Conservation (phyloP, 495 filamentous ascomycete genomes). For the Penicillium maclennaniae region DNA sequence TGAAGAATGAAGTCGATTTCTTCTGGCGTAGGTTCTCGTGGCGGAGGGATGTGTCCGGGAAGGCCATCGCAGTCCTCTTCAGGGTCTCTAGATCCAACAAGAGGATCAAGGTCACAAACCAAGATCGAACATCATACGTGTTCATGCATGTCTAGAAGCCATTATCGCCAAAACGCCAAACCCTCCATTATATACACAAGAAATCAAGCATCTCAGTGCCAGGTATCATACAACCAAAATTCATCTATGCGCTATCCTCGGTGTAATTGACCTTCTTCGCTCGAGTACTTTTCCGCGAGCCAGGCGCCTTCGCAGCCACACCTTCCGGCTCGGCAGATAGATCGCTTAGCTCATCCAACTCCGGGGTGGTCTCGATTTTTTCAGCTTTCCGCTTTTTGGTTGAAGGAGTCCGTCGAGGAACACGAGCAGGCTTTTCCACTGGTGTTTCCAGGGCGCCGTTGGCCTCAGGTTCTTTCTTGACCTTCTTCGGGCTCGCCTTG, state of each 20-base stretch:
- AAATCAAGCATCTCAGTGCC: background rate
- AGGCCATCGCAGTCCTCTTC: too few species aligned
- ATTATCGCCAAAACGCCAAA: too few species aligned
- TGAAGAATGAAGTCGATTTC: too few species aligned
- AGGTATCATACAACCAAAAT: background rate
- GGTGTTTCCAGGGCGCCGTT: slow-evolving; percentile 16
- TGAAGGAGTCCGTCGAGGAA: slow-evolving; percentile 13
- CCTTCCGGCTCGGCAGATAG: slow-evolving; percentile 10
- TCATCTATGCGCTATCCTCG: slow-evolving; percentile 35
- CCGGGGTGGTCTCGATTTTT: slow-evolving; percentile 23
- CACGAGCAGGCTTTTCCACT: slow-evolving; percentile 19
- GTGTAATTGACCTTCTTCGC: slow-evolving; percentile 46
- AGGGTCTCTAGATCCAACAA: too few species aligned
- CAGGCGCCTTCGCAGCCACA: slow-evolving; percentile 3
- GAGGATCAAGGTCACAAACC: too few species aligned
- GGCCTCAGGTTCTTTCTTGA: slow-evolving; percentile 14
- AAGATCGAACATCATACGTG: too few species aligned
- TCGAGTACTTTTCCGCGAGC: slow-evolving; percentile 31
- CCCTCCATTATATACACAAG: background rate
- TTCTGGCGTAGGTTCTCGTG: too few species aligned
- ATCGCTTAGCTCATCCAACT: slow-evolving; percentile 19
- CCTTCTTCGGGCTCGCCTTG: slow-evolving; percentile 36
- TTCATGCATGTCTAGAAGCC: too few species aligned
- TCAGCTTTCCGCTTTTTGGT: slow-evolving; percentile 39
- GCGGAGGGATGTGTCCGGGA: too few species aligned